phyloP scores from a whole-genome alignment of 1,139 yeast genomes.

The Arxiozyma heterogenica region DNA sequence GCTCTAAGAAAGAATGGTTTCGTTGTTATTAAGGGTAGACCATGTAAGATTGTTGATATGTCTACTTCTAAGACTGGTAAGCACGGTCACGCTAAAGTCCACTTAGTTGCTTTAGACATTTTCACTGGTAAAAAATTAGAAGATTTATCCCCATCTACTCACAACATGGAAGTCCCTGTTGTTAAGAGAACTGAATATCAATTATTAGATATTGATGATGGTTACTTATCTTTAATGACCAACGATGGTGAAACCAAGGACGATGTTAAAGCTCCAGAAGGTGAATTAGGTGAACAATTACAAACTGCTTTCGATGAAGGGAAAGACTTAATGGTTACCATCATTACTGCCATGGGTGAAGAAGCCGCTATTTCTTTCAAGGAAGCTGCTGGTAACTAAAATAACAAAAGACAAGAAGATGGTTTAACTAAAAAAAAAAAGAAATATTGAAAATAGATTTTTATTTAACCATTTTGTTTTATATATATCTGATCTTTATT shows the following conservation, averaged over 20 bases:
- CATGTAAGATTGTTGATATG: conserved; percentile 99
- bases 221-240: conserved; percentile 95
- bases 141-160: conserved; percentile 99
- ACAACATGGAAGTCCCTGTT: conserved; percentile 99
- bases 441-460: no score
- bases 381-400: conserved; percentile 69
- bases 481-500: not conserved
- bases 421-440: no score
- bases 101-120: conserved; percentile 96
- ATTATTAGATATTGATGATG: conserved; percentile 97
- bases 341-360: conserved; percentile 97
- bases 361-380: conserved; percentile 97
- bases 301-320: conserved; percentile 94
- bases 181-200: conserved; percentile 92
- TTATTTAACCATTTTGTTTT: no score
- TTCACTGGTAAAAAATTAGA: conserved; percentile 99
- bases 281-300: conserved; percentile 89
- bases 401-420: not conserved
- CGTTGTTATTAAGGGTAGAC: conserved; percentile 98
- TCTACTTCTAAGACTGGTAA: conserved; percentile 99
- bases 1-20: conserved; percentile 99
- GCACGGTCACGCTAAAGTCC: conserved; percentile 99
- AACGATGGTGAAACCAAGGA: conserved; percentile 97
- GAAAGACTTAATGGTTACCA: conserved; percentile 92
- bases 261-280: conserved; percentile 96